Percentiles rank a stretch among this genome's conserved stretches.
These are phyloP conservation scores for Nelumbo lutea DNA, from an alignment of 164 flowering plant species.

Conservation along the genomic window DNA sequence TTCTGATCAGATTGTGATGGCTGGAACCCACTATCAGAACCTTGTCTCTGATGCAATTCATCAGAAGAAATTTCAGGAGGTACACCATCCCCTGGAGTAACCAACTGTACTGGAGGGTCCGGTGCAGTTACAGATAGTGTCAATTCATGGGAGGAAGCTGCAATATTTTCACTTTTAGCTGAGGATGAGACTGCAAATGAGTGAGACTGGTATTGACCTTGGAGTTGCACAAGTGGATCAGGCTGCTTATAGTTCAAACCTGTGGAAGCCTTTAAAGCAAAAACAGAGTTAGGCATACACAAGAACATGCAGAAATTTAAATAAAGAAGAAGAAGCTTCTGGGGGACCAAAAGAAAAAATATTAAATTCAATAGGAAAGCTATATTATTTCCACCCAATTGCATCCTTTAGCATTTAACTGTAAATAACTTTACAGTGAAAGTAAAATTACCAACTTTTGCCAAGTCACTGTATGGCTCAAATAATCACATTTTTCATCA, in stretches of 20 bases:
- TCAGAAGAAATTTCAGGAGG: slow-evolving; percentile 24
- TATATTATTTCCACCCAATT: too few species aligned
- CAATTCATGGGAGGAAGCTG: slow-evolving; percentile 42
- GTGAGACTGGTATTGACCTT: slow-evolving; percentile 37
- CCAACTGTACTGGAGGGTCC: background rate
- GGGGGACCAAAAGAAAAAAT: too few species aligned
- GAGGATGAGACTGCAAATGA: slow-evolving; percentile 31
- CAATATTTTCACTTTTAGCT: slow-evolving; percentile 29
- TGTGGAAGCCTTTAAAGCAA: slow-evolving; percentile 20
- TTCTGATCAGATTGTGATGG: slow-evolving; percentile 30
- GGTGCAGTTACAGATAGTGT: slow-evolving; percentile 24
- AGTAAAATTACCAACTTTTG: too few species aligned
- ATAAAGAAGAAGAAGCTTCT: background rate
- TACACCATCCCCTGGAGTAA: slow-evolving; percentile 21
- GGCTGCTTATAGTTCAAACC: slow-evolving; percentile 32
- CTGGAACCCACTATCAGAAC: slow-evolving; percentile 10
- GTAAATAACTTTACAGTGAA: too few species aligned
- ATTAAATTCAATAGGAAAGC: too few species aligned
- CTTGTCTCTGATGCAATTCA: slow-evolving; percentile 17
- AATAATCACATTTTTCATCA: too few species aligned
- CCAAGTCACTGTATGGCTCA: too few species aligned
- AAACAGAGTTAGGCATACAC: background rate
- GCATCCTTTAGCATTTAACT: too few species aligned
- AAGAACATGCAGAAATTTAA: background rate
- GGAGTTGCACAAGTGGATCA: slow-evolving; percentile 34